Evolutionary conservation across 2,329 filamentous ascomycete species (phyloP), one percentile per base, ranked within the genome.

Genomic region (Ophiostoma ulmi): DNA sequence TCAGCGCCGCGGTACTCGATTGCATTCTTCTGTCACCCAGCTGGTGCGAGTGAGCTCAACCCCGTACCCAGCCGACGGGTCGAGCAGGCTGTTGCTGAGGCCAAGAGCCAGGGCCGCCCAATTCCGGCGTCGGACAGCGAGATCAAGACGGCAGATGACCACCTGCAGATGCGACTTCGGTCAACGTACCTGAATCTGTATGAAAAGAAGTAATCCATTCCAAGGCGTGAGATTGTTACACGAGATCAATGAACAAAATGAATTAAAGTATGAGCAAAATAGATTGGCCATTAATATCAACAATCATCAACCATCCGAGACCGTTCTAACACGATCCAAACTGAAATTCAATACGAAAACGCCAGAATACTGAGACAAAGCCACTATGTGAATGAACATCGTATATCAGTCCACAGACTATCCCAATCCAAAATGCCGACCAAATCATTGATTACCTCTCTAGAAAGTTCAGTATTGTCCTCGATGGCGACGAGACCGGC

Each of bases 21-120:
- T 73, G 89, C 86, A 7, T 91, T 86, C 79, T 91, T 91, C 79
- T 90, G 87, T 73, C 89, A 91, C 76, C 89, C 89, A 1, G 83
- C 85, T 5, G 81, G 85, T 8, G 78, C 80, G 1, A 84, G 83
- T 10, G 78, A 82, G 61, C 79, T 91, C 68, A 83, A 83, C 67
- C 79, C 86, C 1, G 87, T 91, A 65, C 88, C 88, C 10, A 90
- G 88, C 76, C 81, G 85, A 72, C 79, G 83, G 66, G 87, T 90
- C 31, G 14, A 58, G 67, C 44, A 38, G 3, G 78, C 76, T 44
- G 80, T 78, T 58, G 75, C 76, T 0, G 77, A 76, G 26, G 77
- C 68, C 8, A 39, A 75, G 35, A 38, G n/a, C 41, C 66, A 67
- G 10, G 71, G 71, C 44, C 41, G 26, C 17, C 31, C 52, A 2